Evolutionary conservation across 176 grass and related monocot genomes (phyloP).

Genomic region (Hordeum marinum): DNA sequence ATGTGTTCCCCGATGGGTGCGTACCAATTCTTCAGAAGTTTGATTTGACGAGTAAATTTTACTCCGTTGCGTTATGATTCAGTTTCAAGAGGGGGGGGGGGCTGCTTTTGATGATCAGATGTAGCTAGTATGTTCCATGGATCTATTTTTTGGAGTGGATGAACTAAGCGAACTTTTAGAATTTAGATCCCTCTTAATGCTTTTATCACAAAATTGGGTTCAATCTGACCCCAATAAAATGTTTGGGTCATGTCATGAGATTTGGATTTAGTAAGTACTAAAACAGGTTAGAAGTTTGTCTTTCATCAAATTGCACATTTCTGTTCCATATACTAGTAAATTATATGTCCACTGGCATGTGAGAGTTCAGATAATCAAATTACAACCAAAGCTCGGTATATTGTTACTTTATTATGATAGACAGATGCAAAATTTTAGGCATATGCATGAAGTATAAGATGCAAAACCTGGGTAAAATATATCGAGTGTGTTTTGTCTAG

Average conservation of each 20-base stretch:
- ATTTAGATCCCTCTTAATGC: background rate
- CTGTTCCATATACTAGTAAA: background rate
- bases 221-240: background rate
- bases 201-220: background rate
- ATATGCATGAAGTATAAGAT: too few species aligned
- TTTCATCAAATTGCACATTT: background rate
- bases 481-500: too few species aligned
- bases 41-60: background rate
- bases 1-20: slow-evolving; percentile 93
- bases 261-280: slow-evolving; percentile 17
- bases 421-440: too few species aligned
- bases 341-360: too few species aligned
- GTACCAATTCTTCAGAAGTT: background rate
- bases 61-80: background rate
- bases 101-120: background rate
- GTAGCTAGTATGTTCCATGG: background rate
- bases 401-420: too few species aligned
- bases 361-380: too few species aligned
- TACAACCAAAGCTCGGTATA: too few species aligned
- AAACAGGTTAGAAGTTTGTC: background rate
- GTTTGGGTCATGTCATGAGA: background rate
- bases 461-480: too few species aligned
- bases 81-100: background rate
- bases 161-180: background rate
- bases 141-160: background rate